Evolutionary conservation across 73 alveolate species (phyloP).

Genomic region (Tetrahymena borealis): DNA sequence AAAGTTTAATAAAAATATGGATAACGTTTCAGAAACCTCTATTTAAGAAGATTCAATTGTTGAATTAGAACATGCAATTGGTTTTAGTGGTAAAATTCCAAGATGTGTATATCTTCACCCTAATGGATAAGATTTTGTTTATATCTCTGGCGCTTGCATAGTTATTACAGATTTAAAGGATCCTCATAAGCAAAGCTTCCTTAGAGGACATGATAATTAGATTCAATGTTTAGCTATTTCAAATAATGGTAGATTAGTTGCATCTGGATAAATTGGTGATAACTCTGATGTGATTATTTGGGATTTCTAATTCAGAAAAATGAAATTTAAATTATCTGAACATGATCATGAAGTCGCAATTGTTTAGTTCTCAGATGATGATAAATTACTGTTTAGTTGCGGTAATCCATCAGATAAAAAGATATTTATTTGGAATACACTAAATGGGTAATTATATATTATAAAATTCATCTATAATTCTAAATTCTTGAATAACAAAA

Average conservation of each 20-base stretch:
- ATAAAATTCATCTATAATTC: too few relatives aligned
- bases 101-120: slow-evolving; percentile 84
- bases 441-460: slow-evolving; percentile 83
- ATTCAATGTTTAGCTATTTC: slow-evolving; percentile 86
- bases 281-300: slow-evolving; percentile 91
- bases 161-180: slow-evolving; percentile 86
- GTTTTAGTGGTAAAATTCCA: slow-evolving; percentile 79
- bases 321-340: slow-evolving; percentile 78
- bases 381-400: slow-evolving; percentile 71
- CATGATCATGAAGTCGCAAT: slow-evolving; percentile 91
- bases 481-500: too few relatives aligned
- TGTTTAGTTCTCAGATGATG: slow-evolving; percentile 89
- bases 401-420: slow-evolving; percentile 90
- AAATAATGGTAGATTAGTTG: slow-evolving; percentile 75
- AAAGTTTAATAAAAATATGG: background rate
- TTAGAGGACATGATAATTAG: slow-evolving; percentile 94
- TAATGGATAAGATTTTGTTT: slow-evolving; percentile 75
- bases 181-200: slow-evolving; percentile 83
- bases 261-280: slow-evolving; percentile 93
- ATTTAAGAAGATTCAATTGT: slow-evolving; percentile 2
- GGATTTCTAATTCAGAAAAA: slow-evolving; percentile 74
- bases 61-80: slow-evolving; percentile 94
- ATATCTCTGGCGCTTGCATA: slow-evolving; percentile 87
- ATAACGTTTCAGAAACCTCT: background rate
- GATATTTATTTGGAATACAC: slow-evolving; percentile 88